These are phyloP conservation scores for Poa annua DNA, from an alignment of 176 grass and related monocot species.

Conservation along the genomic window DNA sequence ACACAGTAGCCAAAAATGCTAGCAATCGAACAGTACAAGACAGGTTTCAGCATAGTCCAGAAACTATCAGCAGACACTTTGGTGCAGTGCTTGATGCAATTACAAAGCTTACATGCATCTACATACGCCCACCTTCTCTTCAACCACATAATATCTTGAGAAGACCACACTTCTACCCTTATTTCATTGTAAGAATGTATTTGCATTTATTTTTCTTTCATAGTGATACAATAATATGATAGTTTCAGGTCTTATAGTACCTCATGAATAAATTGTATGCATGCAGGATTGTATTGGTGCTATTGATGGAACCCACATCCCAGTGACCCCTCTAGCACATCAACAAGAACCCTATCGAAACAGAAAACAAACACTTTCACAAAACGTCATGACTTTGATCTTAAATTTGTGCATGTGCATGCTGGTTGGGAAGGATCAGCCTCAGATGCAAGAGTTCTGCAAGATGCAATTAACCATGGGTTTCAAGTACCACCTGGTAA, in stretches of 20 bases:
- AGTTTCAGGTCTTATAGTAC: not conserved
- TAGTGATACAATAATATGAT: not conserved
- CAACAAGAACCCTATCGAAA: not conserved
- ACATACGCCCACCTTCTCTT: no score
- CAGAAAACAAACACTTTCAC: not conserved
- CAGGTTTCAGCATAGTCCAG: no score
- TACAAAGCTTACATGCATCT: no score
- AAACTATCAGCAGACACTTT: no score
- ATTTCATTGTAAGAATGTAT: no score
- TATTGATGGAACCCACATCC: slow-evolving; percentile 30
- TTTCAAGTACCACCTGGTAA: not conserved
- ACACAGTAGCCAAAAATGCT: no score
- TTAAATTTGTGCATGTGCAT: not conserved
- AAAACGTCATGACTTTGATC: slow-evolving; percentile 5
- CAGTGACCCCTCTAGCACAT: not conserved
- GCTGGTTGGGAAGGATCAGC: slow-evolving; percentile 11
- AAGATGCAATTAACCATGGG: not conserved
- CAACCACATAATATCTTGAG: no score
- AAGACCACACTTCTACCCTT: no score
- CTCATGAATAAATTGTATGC: not conserved
- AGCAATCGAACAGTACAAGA: no score
- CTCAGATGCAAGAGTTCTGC: slow-evolving; percentile 11
- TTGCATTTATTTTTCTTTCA: not conserved
- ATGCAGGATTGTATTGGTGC: slow-evolving; percentile 15
- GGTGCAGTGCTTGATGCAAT: no score